Base-by-base conservation (phyloP, 305 asterid genomes). In the Fraxinus sp. region DNA sequence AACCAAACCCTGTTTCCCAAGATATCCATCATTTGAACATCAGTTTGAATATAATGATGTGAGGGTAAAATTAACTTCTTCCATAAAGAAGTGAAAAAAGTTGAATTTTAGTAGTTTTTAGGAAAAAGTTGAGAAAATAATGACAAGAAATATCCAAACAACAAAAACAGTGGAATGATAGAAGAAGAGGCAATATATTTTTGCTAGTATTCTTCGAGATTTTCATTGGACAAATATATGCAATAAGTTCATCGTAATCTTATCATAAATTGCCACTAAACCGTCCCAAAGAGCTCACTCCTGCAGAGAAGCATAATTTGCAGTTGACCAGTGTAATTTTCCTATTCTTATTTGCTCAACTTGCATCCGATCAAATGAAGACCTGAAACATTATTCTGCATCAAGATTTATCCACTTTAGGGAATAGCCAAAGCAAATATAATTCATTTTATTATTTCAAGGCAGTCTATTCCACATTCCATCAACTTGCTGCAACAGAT, bases 271-370 rank as follows among this genome's bases (percentile, higher is more conserved):
- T 91, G 98, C 99, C 88, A 92, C 96, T 92, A 95, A 90, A 86
- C 99, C 98, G 88, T 94, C 97, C 99, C 99, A 95, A 83, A 95
- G 95, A 76, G 95, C 99, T 73, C 92, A 89, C 81, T 95, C 99
- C 76, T 95, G 98, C 46, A 91, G 89, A 81, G 99, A 97, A 49
- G 97, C 97, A 79, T 95, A 95, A 80, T 95, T 94, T 41, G 97
- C 97, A 16, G 98, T 94, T 28, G 98, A 95, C 99, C 99, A 93
- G 82, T 94, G 99, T 85, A 94, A 82, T 82, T 95, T 98, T 68
- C 97, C 99, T 10, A 94, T 94, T 78, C 99, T 98, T 5, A 95
- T 91, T 83, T 92, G 93, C 85, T 90, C 91, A 32, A 95, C 88
- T 82, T 91, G 90, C 90, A 90, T 73, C 89, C 98, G 91, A 6